phyloP scores from a whole-genome alignment of 345 rosid genomes.

The Capsella bursapastoris region DNA sequence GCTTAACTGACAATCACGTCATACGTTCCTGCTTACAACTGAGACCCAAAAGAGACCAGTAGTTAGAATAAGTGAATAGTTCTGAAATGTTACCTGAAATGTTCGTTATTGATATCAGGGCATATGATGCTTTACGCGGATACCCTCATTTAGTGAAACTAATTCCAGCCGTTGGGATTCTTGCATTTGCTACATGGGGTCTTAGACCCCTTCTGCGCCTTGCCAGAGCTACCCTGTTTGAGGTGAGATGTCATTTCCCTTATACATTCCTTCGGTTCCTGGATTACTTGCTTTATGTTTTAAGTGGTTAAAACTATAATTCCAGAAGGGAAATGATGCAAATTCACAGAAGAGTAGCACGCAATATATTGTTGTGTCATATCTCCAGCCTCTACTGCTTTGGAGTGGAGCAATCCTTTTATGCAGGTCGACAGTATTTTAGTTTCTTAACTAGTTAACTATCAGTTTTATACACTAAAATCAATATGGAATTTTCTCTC shows the following conservation, averaged over 20 bases:
- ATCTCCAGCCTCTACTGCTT: constrained; percentile 84
- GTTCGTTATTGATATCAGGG: constrained; percentile 50
- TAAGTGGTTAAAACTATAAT: constrained; percentile 19
- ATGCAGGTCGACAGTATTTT: constrained; percentile 65
- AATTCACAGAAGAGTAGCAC: constrained; percentile 72
- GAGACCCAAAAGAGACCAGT: constrained; percentile 6
- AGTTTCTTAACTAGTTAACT: neutral
- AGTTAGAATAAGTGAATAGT: neutral
- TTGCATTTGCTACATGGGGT: constrained; percentile 86
- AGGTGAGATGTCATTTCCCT: constrained; percentile 50
- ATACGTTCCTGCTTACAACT: constrained; percentile 15
- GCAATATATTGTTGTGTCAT: constrained; percentile 61
- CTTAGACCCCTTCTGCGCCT: constrained; percentile 71
- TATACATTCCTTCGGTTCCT: constrained; percentile 15
- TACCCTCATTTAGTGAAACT: constrained; percentile 57
- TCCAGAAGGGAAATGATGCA: constrained; percentile 62
- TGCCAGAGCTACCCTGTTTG: constrained; percentile 56
- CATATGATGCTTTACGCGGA: constrained; percentile 59
- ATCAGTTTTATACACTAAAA: constrained; percentile 26
- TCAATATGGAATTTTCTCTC: constrained; percentile 38
- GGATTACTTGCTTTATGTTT: constrained; percentile 18
- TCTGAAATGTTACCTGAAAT: constrained; percentile 11
- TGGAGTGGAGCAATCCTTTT: constrained; percentile 81
- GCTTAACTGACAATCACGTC: constrained; percentile 13
- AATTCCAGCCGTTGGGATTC: constrained; percentile 73